phyloP scores from a whole-genome alignment of 371 early-diverging fungal species.

The Nematocida homosporus region DNA sequence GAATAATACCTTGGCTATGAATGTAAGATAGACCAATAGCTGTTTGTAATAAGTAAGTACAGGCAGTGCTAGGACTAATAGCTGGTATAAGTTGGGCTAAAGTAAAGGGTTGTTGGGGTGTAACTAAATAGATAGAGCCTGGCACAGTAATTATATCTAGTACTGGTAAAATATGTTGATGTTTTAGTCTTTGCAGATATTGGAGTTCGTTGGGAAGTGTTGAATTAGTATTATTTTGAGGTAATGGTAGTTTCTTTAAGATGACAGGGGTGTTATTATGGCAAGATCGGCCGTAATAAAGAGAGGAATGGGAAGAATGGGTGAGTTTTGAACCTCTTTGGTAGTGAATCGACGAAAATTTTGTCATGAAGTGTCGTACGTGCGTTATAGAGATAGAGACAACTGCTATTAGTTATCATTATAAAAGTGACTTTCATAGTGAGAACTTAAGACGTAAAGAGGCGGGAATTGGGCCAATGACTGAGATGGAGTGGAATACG shows the following conservation, averaged over 20 bases:
- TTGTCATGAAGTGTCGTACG: slow-evolving; percentile 42
- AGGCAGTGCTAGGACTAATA: slow-evolving; percentile 86
- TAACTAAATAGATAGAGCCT: slow-evolving; percentile 80
- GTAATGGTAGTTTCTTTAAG: slow-evolving; percentile 1
- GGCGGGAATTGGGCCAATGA: slow-evolving; percentile 1
- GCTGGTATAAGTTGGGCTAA: slow-evolving; percentile 86
- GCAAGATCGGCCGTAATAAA: not conserved
- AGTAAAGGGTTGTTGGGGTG: slow-evolving; percentile 86
- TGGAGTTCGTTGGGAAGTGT: slow-evolving; percentile 89
- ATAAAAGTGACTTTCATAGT: slow-evolving; percentile 26
- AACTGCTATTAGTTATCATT: slow-evolving; percentile 26
- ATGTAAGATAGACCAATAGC: slow-evolving; percentile 82
- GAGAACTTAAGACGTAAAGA: slow-evolving; percentile 44
- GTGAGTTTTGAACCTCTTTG: not conserved
- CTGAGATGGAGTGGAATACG: slow-evolving; percentile 2
- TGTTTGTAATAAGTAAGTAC: slow-evolving; percentile 93
- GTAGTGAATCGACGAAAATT: slow-evolving; percentile 8
- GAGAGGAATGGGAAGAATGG: not conserved
- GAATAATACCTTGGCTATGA: slow-evolving; percentile 82
- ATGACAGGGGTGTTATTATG: not conserved
- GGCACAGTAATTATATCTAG: slow-evolving; percentile 78
- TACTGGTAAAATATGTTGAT: slow-evolving; percentile 81
- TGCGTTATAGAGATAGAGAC: slow-evolving; percentile 32
- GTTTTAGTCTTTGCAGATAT: slow-evolving; percentile 81
- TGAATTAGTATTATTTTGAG: slow-evolving; percentile 82